phyloP scores from a whole-genome alignment of 225 moss, liverwort and hornwort species.

The Climacium dendroides region DNA sequence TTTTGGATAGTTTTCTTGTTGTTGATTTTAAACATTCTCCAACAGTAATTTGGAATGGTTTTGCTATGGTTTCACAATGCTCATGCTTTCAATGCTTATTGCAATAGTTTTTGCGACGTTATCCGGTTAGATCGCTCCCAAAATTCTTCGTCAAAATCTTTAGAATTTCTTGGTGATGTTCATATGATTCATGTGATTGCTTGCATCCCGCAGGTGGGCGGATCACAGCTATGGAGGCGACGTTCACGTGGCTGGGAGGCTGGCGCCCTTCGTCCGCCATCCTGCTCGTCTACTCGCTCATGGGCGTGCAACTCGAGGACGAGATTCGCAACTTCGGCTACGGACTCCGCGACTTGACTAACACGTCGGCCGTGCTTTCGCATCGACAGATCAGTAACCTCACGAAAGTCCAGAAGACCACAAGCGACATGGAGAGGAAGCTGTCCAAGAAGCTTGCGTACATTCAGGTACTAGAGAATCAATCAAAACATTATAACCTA shows the following conservation, averaged over 20 bases:
- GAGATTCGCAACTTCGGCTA: constrained; percentile 23
- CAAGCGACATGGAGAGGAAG: constrained; percentile 34
- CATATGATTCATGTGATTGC: not conserved
- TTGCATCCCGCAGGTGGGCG: constrained; percentile 5
- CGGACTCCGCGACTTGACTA: not conserved
- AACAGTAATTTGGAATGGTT: not conserved
- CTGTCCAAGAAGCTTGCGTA: constrained; percentile 32
- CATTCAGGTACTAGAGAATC: constrained; percentile 35
- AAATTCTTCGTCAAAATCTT: not conserved
- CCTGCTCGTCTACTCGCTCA: constrained; percentile 57
- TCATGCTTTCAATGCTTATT: not conserved
- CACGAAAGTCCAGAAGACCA: constrained; percentile 33
- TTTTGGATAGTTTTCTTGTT: too few relatives aligned
- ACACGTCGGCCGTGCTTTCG: constrained; percentile 24
- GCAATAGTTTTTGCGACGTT: too few relatives aligned
- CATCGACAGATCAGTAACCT: constrained; percentile 42
- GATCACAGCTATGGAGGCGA: constrained; percentile 32
- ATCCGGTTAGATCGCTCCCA: not conserved
- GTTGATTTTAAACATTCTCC: not conserved
- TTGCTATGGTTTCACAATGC: not conserved
- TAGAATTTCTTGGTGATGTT: too few relatives aligned
- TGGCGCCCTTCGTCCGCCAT: constrained; percentile 62
- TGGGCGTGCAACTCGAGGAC: constrained; percentile 55
- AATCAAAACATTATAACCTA: not conserved
- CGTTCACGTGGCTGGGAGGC: constrained; percentile 61